Conservation (phyloP, 108 stramenopile species). For the Poteriospumella lacustris region DNA sequence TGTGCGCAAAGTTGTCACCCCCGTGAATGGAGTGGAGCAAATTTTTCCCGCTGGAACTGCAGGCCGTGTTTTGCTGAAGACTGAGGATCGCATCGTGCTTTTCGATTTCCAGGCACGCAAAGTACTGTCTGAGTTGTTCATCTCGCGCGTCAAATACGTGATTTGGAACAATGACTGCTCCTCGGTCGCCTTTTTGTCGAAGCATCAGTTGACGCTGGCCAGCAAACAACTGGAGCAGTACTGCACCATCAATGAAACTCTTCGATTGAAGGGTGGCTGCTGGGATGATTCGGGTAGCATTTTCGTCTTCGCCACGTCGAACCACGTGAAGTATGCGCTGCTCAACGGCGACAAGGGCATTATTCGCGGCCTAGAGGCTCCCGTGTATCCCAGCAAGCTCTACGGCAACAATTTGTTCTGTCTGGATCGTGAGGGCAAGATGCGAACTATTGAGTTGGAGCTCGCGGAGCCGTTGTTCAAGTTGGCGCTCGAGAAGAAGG, state of each 20-base stretch:
- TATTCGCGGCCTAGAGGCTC: conserved; percentile 88
- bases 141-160: conserved; percentile 86
- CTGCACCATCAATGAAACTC: conserved; percentile 88
- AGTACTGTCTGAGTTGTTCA: conserved; percentile 85
- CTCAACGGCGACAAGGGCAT: conserved; percentile 92
- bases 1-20: conserved; percentile 79
- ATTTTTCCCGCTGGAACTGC: conserved; percentile 84
- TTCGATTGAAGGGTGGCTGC: conserved; percentile 88
- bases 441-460: conserved; percentile 77
- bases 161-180: conserved; percentile 89
- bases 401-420: conserved; percentile 80
- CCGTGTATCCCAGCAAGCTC: conserved; percentile 83
- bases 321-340: conserved; percentile 95
- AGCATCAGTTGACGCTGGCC: conserved; percentile 82
- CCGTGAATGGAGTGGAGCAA: conserved; percentile 74
- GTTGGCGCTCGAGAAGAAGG: conserved; percentile 58
- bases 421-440: conserved; percentile 88
- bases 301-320: conserved; percentile 90
- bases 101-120: conserved; percentile 94
- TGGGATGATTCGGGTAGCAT: conserved; percentile 81
- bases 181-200: conserved; percentile 76
- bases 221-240: conserved; percentile 85
- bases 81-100: conserved; percentile 86
- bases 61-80: conserved; percentile 83
- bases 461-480: conserved; percentile 95